Conservation (phyloP, 2,329 filamentous ascomycete genomes). For the Pseudogymnoascus sp. region DNA sequence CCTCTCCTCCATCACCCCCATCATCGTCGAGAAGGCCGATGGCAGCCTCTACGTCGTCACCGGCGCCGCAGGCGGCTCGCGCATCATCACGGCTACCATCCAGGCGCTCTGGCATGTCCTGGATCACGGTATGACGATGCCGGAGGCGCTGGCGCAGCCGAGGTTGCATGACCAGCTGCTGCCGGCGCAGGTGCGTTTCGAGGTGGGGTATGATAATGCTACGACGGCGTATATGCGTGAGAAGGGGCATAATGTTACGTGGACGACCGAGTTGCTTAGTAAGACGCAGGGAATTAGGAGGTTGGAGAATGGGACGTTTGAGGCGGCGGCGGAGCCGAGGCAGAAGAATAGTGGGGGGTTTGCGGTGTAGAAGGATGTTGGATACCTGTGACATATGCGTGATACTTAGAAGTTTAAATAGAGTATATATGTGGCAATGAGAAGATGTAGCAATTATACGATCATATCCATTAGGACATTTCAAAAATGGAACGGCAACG, state of each 20-base stretch:
- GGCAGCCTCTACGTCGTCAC: conserved; percentile 61
- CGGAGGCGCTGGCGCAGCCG: conserved; percentile 57
- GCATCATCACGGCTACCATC: conserved; percentile 75
- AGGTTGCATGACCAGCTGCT: conserved; percentile 78
- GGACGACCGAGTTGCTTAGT: conserved; percentile 57
- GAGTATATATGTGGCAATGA: no score
- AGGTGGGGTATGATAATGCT: conserved; percentile 59
- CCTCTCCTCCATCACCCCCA: conserved; percentile 72
- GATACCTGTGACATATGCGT: neutral
- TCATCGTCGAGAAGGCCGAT: conserved; percentile 65
- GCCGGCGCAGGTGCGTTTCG: conserved; percentile 62
- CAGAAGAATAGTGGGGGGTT: conserved; percentile 65
- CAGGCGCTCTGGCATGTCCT: conserved; percentile 69
- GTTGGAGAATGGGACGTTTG: conserved; percentile 60
- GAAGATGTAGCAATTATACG: no score
- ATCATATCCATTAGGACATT: no score
- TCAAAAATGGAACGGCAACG: no score
- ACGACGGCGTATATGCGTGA: conserved; percentile 57
- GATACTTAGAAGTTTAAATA: neutral
- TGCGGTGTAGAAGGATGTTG: neutral
- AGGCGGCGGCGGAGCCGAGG: conserved; percentile 70
- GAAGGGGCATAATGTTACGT: conserved; percentile 66
- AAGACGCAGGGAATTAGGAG: conserved; percentile 64
- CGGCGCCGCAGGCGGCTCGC: conserved; percentile 72
- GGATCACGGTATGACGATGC: conserved; percentile 53